Conservation (phyloP, 257 asterid genomes). For the Gentiana macrophylla region DNA sequence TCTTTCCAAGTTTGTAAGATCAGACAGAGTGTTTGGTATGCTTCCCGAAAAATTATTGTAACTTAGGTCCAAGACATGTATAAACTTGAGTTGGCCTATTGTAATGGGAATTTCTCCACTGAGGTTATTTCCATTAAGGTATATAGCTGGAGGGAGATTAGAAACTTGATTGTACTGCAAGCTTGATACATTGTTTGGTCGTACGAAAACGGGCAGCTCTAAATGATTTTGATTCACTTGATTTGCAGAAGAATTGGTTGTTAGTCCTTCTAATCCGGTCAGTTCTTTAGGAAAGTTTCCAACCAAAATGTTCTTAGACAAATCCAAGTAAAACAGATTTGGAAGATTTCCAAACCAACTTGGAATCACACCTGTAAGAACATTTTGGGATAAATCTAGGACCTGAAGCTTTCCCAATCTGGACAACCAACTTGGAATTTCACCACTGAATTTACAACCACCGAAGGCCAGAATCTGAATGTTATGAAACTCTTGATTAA, state of each 20-base stretch:
- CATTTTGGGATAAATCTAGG: conserved; percentile 60
- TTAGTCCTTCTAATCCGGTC: conserved; percentile 35
- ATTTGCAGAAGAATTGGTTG: conserved; percentile 34
- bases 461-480: conserved; percentile 61
- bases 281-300: conserved; percentile 63
- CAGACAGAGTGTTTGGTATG: conserved; percentile 64
- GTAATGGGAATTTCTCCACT: conserved; percentile 56
- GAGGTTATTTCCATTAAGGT: conserved; percentile 43
- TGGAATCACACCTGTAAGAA: conserved; percentile 53
- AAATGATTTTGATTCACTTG: conserved; percentile 41
- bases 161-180: conserved; percentile 69
- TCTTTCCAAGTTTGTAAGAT: conserved; percentile 68
- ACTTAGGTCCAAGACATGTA: conserved; percentile 57
- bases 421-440: conserved; percentile 54
- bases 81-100: conserved; percentile 61
- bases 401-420: conserved; percentile 46
- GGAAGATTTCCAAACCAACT: conserved; percentile 58
- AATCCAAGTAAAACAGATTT: conserved; percentile 75
- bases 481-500: conserved; percentile 33
- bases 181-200: conserved; percentile 61
- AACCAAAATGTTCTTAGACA: conserved; percentile 47
- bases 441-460: conserved; percentile 60
- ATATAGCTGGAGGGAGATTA: conserved; percentile 71
- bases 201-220: conserved; percentile 78
- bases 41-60: conserved; percentile 52